Conservation (phyloP, 1,284 basidiomycete genomes). For the Melampsora larici-populina region DNA sequence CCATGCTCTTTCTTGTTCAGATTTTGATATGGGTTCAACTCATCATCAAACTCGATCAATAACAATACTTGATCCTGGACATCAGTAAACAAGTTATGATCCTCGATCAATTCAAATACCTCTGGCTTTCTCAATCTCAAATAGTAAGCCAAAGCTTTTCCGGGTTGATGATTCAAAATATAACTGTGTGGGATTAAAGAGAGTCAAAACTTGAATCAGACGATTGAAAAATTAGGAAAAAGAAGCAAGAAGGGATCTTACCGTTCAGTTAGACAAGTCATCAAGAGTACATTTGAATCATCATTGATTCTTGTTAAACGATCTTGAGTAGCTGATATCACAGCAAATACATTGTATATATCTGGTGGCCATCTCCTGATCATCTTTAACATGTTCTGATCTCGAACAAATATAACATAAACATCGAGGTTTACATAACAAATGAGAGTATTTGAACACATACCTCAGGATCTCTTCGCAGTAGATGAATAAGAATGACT, state of each 20-base stretch:
- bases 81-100: conserved; percentile 90
- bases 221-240: conserved; percentile 31
- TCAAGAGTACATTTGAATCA: conserved; percentile 63
- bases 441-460: conserved; percentile 46
- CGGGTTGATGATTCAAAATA: conserved; percentile 80
- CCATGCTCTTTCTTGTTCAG: conserved; percentile 53
- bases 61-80: conserved; percentile 88
- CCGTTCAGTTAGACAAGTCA: conserved; percentile 91
- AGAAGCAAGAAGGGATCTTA: conserved; percentile 54
- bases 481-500: conserved; percentile 84
- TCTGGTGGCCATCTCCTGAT: conserved; percentile 84
- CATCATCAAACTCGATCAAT: conserved; percentile 90
- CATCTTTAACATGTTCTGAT: conserved; percentile 69
- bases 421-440: background rate
- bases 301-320: conserved; percentile 64
- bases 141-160: conserved; percentile 86
- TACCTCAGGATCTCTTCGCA: conserved; percentile 72
- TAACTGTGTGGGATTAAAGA: conserved; percentile 61
- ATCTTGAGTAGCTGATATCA: conserved; percentile 80
- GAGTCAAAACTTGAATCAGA: conserved; percentile 15
- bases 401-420: background rate
- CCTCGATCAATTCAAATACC: conserved; percentile 92
- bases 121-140: no score
- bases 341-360: conserved; percentile 81
- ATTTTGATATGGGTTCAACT: conserved; percentile 62